These are phyloP conservation scores for Tulasnella sp. DNA, from an alignment of 768 basidiomycete species.

Conservation along the genomic window DNA sequence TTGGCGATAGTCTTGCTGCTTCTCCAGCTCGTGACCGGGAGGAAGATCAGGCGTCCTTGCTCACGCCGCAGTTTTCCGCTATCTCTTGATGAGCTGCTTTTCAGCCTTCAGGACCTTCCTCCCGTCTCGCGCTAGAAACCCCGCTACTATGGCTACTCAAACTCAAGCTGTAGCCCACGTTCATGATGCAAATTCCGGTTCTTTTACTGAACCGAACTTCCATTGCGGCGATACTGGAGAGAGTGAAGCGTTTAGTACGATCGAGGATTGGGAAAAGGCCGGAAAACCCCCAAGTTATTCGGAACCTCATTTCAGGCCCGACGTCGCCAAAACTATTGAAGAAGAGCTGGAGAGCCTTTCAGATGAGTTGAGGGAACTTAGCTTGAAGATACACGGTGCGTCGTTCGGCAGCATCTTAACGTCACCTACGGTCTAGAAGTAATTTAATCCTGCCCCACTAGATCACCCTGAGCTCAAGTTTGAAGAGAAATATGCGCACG, in stretches of 20 bases:
- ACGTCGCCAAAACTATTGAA: constrained; percentile 66
- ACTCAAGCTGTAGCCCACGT: background rate
- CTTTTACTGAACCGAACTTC: background rate
- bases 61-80: background rate
- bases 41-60: background rate
- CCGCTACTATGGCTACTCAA: background rate
- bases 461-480: constrained; percentile 40
- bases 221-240: background rate
- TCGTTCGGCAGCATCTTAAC: background rate
- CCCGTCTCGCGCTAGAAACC: background rate
- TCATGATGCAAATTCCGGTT: background rate
- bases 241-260: background rate
- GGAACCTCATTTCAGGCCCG: constrained; percentile 44
- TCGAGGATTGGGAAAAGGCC: constrained; percentile 17
- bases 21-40: background rate
- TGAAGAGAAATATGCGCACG: constrained; percentile 53
- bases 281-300: background rate
- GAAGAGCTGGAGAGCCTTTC: constrained; percentile 60
- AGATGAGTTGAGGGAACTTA: constrained; percentile 59
- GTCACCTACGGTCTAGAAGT: background rate
- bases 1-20: background rate
- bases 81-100: background rate
- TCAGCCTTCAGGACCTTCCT: background rate
- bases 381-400: constrained; percentile 73
- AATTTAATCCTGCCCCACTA: constrained; percentile 10